Conservation (phyloP, 2,329 filamentous ascomycete genomes). For the Bertia moriformis region DNA sequence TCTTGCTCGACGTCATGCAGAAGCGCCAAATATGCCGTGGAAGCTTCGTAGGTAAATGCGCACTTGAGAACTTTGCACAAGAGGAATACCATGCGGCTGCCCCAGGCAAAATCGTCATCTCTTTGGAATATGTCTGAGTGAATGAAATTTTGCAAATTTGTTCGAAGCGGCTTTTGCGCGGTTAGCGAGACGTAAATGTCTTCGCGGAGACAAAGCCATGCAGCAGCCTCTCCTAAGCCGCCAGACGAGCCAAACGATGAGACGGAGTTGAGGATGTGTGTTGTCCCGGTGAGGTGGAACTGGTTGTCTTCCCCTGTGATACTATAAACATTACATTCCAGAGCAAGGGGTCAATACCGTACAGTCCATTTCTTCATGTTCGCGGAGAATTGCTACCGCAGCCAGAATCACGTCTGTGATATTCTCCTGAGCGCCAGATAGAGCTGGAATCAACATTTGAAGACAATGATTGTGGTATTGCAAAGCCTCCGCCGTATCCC, state of each 20-base stretch:
- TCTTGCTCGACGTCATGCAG: not conserved
- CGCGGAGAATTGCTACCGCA: conserved; percentile 15
- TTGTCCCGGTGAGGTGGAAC: conserved; percentile 20
- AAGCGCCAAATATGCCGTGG: not conserved
- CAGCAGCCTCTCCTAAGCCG: conserved; percentile 21
- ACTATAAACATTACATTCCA: conserved; percentile 1
- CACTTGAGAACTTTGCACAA: conserved; percentile 19
- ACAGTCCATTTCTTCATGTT: conserved; percentile 17
- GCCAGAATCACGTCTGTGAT: conserved; percentile 15
- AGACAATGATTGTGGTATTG: conserved; percentile 17
- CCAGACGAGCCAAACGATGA: conserved; percentile 20
- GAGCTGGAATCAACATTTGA: conserved; percentile 15
- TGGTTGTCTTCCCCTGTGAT: conserved; percentile 13
- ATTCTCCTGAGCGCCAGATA: conserved; percentile 9
- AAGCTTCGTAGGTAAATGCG: not conserved
- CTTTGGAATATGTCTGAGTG: conserved; percentile 18
- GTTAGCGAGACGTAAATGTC: conserved; percentile 22
- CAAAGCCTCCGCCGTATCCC: conserved; percentile 10
- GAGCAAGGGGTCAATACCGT: not conserved
- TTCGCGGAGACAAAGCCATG: conserved; percentile 24
- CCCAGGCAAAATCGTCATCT: conserved; percentile 19
- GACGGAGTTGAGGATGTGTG: conserved; percentile 19
- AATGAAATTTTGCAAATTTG: conserved; percentile 20
- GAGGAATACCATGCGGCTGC: conserved; percentile 19
- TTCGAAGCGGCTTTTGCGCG: conserved; percentile 17